Evolutionary conservation across 1,284 basidiomycete genomes (phyloP), one percentile per base, ranked within the genome.

Genomic region (Porogramme epimiltina): DNA sequence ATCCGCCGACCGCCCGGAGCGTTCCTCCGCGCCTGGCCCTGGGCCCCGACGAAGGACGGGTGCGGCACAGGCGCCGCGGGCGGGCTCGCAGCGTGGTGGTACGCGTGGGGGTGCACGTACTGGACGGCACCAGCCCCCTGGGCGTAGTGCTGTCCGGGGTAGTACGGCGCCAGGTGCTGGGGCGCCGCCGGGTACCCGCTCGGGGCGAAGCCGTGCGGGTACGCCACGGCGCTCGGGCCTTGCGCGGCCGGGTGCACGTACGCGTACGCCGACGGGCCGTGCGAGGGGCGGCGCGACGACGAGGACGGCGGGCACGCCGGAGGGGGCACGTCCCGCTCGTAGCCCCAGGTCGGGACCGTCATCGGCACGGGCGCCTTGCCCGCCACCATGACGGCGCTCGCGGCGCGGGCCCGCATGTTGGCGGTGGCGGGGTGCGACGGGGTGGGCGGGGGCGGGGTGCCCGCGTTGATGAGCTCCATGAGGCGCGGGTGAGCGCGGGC

Each of bases 401-500:
- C 42, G 2, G 57, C 57, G 11, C 57, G 49, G 5, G 57, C 51
- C 2, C 56, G 24, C 9, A 42, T 34, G 28, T 10, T 48, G 23
- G 52, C 36, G 13, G 50, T 42, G 16, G 51, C 44, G 41, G 47
- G 31, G 38, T 22, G 26, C 2, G n/a, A 3, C 22, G 45, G 51
- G 0, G n/a, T 9, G 4, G 49, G 45, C 37, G 39, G 45, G 18
- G 56, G 42, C 33, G 61, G 56, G 4, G 58, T 58, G 46, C 65
- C 66, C 45, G 63, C 61, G 49, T 54, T 55, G 56, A 68, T 61
- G 56, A 68, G 64, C 37, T 59, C 64, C 39, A 66, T 52, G 49
- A 68, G 59, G n/a, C 64, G 60, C 33, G 62, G 51, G 56, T 66
- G 60, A 42, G 62, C 61, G 48, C 59, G 56, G 15, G 66, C 66